phyloP scores from a whole-genome alignment of 75 land plant genomes.

The Pinus albicaulis region DNA sequence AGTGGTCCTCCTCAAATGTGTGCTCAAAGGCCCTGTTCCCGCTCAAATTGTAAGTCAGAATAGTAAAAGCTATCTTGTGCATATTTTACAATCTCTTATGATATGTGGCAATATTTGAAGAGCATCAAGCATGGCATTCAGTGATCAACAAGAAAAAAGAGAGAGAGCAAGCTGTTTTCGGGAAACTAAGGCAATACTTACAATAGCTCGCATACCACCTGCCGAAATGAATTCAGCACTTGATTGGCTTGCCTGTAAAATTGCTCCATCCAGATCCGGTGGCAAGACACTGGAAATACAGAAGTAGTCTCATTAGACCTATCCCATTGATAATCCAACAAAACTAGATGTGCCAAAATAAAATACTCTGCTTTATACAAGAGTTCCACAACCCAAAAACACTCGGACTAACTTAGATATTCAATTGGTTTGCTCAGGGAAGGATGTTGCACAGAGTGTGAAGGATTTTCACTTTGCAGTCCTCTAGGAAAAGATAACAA shows the following conservation, averaged over 20 bases:
- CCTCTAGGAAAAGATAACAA: too few relatives aligned
- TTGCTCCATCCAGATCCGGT: constrained; percentile 76
- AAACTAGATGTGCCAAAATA: neutral
- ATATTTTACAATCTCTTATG: neutral
- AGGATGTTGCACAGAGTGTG: neutral
- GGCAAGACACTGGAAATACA: constrained; percentile 72
- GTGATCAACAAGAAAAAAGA: neutral
- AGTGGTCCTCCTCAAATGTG: too few relatives aligned
- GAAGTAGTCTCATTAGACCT: neutral
- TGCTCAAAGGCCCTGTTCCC: too few relatives aligned
- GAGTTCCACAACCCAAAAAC: neutral
- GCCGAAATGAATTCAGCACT: constrained; percentile 60
- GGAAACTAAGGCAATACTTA: constrained; percentile 33
- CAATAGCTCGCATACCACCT: constrained; percentile 91
- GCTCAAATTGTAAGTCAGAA: too few relatives aligned
- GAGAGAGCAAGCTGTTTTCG: neutral
- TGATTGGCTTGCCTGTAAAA: constrained; percentile 77
- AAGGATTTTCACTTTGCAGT: neutral
- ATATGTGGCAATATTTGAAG: neutral
- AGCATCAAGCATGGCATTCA: neutral
- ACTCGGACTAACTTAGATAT: neutral
- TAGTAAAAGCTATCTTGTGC: neutral
- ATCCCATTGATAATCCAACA: neutral
- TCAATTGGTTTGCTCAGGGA: neutral
- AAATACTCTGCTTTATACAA: neutral